Conservation (phyloP, 768 basidiomycete genomes). For the Pleurotus eryngii region DNA sequence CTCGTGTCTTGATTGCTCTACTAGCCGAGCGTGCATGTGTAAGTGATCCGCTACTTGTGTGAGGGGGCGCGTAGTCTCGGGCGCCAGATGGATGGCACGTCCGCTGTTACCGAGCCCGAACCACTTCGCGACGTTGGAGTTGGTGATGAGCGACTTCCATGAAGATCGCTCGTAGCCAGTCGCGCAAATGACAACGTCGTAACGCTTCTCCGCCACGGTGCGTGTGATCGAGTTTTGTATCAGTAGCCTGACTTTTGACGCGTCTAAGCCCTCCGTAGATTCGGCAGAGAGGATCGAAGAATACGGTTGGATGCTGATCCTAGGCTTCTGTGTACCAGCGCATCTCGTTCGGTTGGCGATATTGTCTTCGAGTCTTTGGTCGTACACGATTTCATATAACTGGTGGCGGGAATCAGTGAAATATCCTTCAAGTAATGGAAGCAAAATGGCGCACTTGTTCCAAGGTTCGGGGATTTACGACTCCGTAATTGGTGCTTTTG, state of each 20-base stretch:
- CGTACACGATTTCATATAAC: conserved; percentile 50
- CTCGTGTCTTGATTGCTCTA: not conserved
- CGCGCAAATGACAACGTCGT: conserved; percentile 49
- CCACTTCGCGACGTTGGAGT: conserved; percentile 34
- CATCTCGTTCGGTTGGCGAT: conserved; percentile 31
- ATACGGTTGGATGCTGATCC: conserved; percentile 35
- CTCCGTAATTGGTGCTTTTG: conserved; percentile 49
- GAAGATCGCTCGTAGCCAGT: conserved; percentile 51
- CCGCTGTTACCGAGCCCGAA: conserved; percentile 29
- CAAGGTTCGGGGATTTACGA: conserved; percentile 47
- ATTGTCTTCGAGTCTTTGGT: conserved; percentile 42
- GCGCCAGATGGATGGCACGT: conserved; percentile 22
- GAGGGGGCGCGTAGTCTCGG: conserved; percentile 10
- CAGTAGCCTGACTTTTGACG: conserved; percentile 17
- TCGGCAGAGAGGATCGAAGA: conserved; percentile 32
- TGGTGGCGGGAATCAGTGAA: conserved; percentile 14
- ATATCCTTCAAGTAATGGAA: no score
- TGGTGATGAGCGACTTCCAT: conserved; percentile 40
- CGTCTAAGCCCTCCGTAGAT: conserved; percentile 5
- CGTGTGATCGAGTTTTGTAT: conserved; percentile 36
- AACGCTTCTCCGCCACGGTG: conserved; percentile 26
- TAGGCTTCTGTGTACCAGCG: conserved; percentile 16
- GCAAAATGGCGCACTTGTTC: conserved; percentile 26
- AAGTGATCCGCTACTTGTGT: conserved; percentile 8
- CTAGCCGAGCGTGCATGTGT: conserved; percentile 11